Base-by-base conservation (phyloP, 495 filamentous ascomycete species). In the Talaromyces wortmannii region DNA sequence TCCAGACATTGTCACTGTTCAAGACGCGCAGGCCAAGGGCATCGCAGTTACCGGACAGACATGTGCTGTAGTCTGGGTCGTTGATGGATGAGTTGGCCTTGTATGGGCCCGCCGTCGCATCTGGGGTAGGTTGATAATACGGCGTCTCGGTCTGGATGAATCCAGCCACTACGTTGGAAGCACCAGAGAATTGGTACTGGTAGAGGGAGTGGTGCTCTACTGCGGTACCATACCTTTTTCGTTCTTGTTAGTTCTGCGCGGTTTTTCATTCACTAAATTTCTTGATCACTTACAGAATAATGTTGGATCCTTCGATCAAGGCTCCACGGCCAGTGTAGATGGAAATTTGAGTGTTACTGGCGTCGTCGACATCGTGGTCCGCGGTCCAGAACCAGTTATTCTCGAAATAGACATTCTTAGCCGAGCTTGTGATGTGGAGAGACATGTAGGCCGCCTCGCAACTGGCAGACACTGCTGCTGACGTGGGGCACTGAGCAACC, bases 111-210 rank as follows among this genome's bases (percentile, higher is more conserved):
- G 75, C 63, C 16, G 75, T 74, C 8, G 83, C 85, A 53, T 75
- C 69, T 13, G 88, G 86, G 23, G 71, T 77, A 5, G 87, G 86
- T 66, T 87, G 83, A 63, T 84, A 90, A 77, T 80, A 67, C 52
- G 86, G 88, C 1, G 90, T 90, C 68, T 95, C 90, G 7, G 90
- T 91, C 61, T 95, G 90, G 62, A 92, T 85, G 66, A 87, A 81
- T 16, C 86, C 86, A 65, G 83, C 84, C 63, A 84, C 86, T 50
- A 92, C 74, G 57, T 88, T 84, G 60, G 80, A 72, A 5, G 89
- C 87, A 47, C 78, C 80, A 49, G 76, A 70, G 58, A 94, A 73
- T 56, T 94, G 87, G 75, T 92, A 95, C 65, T 95, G 88, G 63
- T 91, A 91, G 1, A 95, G 76, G 5, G 78, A 72, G 65, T 85